Base-by-base conservation (phyloP, 2,329 filamentous ascomycete genomes). In the Herpomyces periplanetae region DNA sequence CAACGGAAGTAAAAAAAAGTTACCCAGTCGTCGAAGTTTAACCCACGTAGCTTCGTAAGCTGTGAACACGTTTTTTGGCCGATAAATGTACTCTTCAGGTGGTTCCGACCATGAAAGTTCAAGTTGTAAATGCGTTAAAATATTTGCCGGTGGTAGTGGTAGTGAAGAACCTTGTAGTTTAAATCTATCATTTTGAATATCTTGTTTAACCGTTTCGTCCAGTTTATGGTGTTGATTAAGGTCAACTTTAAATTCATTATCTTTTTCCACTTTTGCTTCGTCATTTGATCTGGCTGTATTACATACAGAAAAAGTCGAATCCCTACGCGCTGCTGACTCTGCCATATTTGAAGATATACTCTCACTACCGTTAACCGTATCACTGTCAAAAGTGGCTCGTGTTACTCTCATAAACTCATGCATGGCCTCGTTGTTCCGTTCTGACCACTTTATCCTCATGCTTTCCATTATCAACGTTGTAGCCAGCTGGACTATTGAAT, bases 31-130 rank as follows among this genome's bases (percentile, higher is more conserved):
- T 34, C 91, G 69, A 23, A 91, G 64, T 34, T 91, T 91, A 30
- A 85, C 53, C 12, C 62, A 62, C 10, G 68, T 75, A 3, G 73
- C 87, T 36, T 96, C 80, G 37, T 88, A 91, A 0, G 71, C 69
- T 10, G 53, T 52, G 24, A 59, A 53, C 24, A 36, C 44, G 15
- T 40, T 40, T 3, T 41, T 35, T 3, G 53, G 45, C 5, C 49
- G 48, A 28, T 59, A 52, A 15, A 60, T 56, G 28, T 59, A 60
- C 20, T 59, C 33, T 1, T 52, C 47, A 8, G 55, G 58, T 2
- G 55, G 55, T 7, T 46, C 39, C 13, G 46, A 43, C 2, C 53
- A 51, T 1, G 54, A 50, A 16, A 61, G 41, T 30, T 61, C 55
- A 11, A 61, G 39, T 23, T 59, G 53, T n/a, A 61, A 38, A 28